These are phyloP conservation scores for Leonotis leonurus DNA, from an alignment of 257 asterid species.

Conservation along the genomic window DNA sequence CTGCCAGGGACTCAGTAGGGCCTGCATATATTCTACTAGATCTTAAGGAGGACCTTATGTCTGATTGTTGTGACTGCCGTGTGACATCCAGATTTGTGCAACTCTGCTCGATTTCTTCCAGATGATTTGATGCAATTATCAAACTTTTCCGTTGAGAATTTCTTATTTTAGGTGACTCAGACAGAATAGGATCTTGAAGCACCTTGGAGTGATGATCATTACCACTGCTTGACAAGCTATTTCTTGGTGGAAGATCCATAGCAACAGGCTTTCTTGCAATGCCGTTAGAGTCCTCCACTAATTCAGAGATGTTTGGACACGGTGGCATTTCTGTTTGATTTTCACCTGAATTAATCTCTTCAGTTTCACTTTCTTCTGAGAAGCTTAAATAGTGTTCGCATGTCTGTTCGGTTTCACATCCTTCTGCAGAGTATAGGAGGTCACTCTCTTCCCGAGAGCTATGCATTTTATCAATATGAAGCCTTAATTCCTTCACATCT, in stretches of 20 bases:
- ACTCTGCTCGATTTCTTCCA: slow-evolving; percentile 30
- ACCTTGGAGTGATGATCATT: slow-evolving; percentile 31
- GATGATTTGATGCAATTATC: slow-evolving; percentile 32
- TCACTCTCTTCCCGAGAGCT: slow-evolving; percentile 34
- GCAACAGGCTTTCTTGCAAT: slow-evolving; percentile 15
- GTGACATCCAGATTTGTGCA: slow-evolving; percentile 30
- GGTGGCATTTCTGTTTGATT: slow-evolving; percentile 20
- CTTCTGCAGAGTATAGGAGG: slow-evolving; percentile 55
- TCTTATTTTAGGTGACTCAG: slow-evolving; percentile 84
- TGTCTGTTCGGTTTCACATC: slow-evolving; percentile 53
- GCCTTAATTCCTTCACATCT: slow-evolving; percentile 63
- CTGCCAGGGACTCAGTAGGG: slow-evolving; percentile 74
- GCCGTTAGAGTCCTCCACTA: slow-evolving; percentile 16
- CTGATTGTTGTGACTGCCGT: slow-evolving; percentile 36
- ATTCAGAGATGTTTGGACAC: not conserved
- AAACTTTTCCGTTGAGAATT: slow-evolving; percentile 53
- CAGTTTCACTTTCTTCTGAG: slow-evolving; percentile 71
- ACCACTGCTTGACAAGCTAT: slow-evolving; percentile 38
- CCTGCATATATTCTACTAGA: slow-evolving; percentile 72
- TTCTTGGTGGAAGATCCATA: slow-evolving; percentile 27
- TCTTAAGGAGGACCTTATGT: slow-evolving; percentile 57
- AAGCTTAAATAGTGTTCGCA: slow-evolving; percentile 77
- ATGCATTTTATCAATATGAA: slow-evolving; percentile 51
- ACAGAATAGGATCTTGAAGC: slow-evolving; percentile 64
- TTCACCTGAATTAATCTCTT: slow-evolving; percentile 47